phyloP scores from a whole-genome alignment of 1,284 basidiomycete species.

The Cryptococcus jaspeensis region DNA sequence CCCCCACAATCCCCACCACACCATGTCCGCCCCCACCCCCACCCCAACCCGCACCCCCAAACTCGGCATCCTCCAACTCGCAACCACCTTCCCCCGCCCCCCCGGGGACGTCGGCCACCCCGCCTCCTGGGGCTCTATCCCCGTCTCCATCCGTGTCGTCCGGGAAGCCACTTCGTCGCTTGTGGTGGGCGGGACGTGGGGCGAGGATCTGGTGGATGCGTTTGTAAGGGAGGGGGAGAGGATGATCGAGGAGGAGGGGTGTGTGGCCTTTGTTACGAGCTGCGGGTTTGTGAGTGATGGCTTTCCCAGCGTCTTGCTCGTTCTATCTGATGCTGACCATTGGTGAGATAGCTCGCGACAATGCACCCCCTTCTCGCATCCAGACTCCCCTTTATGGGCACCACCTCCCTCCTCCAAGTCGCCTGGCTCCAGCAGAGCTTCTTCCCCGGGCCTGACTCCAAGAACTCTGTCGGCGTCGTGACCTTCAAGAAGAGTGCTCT shows the following conservation, averaged over 20 bases:
- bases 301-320: no score
- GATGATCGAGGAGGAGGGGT: slow-evolving; percentile 23
- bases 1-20: no score
- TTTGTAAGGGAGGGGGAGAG: slow-evolving; percentile 26
- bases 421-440: slow-evolving; percentile 28
- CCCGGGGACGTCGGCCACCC: slow-evolving; percentile 27
- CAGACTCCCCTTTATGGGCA: slow-evolving; percentile 29
- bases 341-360: slow-evolving; percentile 23
- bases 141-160: slow-evolving; percentile 26
- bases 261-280: slow-evolving; percentile 27
- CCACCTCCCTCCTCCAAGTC: slow-evolving; percentile 25
- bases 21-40: no score
- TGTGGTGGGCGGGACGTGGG: slow-evolving; percentile 24
- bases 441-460: slow-evolving; percentile 16
- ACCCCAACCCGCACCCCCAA: slow-evolving; percentile 23
- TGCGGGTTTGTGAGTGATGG: slow-evolving; percentile 31
- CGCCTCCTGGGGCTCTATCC: slow-evolving; percentile 21
- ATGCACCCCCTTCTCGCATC: slow-evolving; percentile 30
- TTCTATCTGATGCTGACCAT: not conserved
- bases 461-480: slow-evolving; percentile 26
- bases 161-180: slow-evolving; percentile 17
- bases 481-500: slow-evolving; percentile 26
- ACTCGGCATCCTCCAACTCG: slow-evolving; percentile 29
- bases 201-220: slow-evolving; percentile 22
- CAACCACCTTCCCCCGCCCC: slow-evolving; percentile 28